Base-by-base conservation (phyloP, 495 filamentous ascomycete genomes). In the Podospora australis region DNA sequence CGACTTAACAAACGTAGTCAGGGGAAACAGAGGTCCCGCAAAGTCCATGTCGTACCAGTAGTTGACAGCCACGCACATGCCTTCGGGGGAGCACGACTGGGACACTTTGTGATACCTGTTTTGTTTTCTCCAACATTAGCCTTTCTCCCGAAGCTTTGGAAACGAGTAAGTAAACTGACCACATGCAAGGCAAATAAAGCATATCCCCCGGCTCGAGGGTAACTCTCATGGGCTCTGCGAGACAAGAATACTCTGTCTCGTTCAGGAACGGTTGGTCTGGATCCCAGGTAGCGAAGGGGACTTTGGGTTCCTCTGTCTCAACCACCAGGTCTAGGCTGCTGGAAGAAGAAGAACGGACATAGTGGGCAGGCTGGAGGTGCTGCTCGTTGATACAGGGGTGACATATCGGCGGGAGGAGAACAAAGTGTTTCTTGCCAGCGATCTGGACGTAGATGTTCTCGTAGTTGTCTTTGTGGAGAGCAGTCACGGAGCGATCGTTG, bases 41-140 rank as follows among this genome's bases (percentile, higher is more conserved):
- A 79, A 84, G 40, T 84, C 78, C 79, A 84, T 83, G 57, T 86
- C 82, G 54, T 84, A 82, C 86, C 85, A 89, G 57, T 89, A 89
- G 63, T 90, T 90, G 3, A 88, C 83, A 1, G 84, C 82, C 45
- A 80, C 77, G 46, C 81, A 87, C 10, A 88, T 75, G 0, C 80
- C 79, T 47, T 86, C 83, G 11, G 74, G 64, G 0, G 67, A 70
- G 45, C 72, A 79, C 0, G 70, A 73, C 57, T 90, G 86, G 2
- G 77, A 79, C 8, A 90, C 86, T 58, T 88, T 86, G 66, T 75
- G 72, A 43, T 75, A 75, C 84, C n/a, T n/a, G n/a, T n/a, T n/a
- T n/a, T n/a, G n/a, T n/a, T n/a, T n/a, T n/a, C n/a, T n/a, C n/a
- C n/a, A n/a, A n/a, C n/a, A n/a, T n/a, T n/a, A n/a, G n/a, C n/a